Evolutionary conservation across 2,329 filamentous ascomycete species (phyloP).

Genomic region (Ophiosphaerella korrae): DNA sequence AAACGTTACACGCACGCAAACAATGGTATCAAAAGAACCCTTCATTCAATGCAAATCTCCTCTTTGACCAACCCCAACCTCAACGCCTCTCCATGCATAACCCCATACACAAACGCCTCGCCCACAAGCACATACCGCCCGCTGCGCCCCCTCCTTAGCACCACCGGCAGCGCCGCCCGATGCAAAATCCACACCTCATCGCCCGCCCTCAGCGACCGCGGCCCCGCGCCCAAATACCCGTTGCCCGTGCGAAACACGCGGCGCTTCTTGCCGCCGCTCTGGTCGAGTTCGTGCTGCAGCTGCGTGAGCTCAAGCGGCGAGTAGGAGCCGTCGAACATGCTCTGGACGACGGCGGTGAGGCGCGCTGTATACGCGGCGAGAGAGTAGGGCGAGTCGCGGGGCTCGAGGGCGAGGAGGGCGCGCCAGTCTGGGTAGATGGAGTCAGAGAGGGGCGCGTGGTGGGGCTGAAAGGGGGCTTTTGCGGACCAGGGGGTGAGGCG

Average conservation of each 20-base stretch:
- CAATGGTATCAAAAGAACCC: too few relatives aligned
- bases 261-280: conserved; percentile 26
- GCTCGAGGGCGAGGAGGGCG: conserved; percentile 27
- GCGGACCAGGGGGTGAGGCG: conserved; percentile 34
- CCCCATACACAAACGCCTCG: conserved; percentile 32
- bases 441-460: conserved; percentile 30
- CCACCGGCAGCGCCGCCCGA: conserved; percentile 19
- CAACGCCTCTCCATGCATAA: conserved; percentile 30
- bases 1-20: too few relatives aligned
- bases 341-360: conserved; percentile 22
- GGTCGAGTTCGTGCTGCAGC: conserved; percentile 34
- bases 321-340: conserved; percentile 36
- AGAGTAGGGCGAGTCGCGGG: conserved; percentile 19
- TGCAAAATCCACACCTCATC: conserved; percentile 30
- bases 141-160: conserved; percentile 19
- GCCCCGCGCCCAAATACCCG: conserved; percentile 28
- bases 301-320: conserved; percentile 32
- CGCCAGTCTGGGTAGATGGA: conserved; percentile 35
- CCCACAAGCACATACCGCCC: conserved; percentile 27
- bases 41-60: too few relatives aligned
- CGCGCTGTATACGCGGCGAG: conserved; percentile 22
- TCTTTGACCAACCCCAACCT: neutral
- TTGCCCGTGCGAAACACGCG: conserved; percentile 26
- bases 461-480: conserved; percentile 30
- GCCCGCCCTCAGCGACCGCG: conserved; percentile 21